Base-by-base conservation (phyloP, 1,284 basidiomycete species). In the Dichomitus squalens region DNA sequence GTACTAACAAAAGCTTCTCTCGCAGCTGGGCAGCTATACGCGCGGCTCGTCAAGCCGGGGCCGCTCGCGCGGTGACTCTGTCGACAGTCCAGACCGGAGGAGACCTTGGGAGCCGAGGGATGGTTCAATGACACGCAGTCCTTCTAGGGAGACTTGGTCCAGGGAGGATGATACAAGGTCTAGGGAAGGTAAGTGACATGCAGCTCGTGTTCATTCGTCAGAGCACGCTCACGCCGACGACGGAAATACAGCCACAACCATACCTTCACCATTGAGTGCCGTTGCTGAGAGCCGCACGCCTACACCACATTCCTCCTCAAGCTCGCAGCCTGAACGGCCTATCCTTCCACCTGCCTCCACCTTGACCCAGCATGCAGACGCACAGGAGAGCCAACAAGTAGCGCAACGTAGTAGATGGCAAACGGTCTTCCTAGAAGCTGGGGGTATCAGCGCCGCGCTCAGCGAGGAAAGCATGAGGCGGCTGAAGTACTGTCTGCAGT, bases 381-480 rank as follows among this genome's bases (percentile, higher is more conserved):
- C 59, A 16, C 52, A 64, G 27, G 68, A 72, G n/a, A 68, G 64
- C 49, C 72, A 74, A 52, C 71, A 75, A 63, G 80, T 89, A 2
- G 82, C 80, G 18, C 84, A 81, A 58, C 79, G 90, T 25, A 89
- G 88, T 67, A 77, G 90, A 46, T 95, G 92, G 93, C 91, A 94
- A 63, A 83, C 87, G 0, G 83, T 96, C 53, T 75, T 96, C 35
- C 79, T 91, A 18, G 93, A 95, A 72, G 93, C 93, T 1, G 93
- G 93, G n/a, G 94, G 94, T 0, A 80, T 96, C 31, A 85, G 92
- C 55, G 92, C 92, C 0, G 93, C 93, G 2, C 80, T 95, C 53
- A 94, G 92, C 70, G 92, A 95, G 64, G 94, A 96, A 72, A 93
- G 88, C 68, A 92, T 96, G 90, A 82, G 91, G 60, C 81, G 88